Evolutionary conservation across 352 stramenopile species (phyloP), one percentile per base, ranked within the genome.

Genomic region (Sclerospora graminicola): DNA sequence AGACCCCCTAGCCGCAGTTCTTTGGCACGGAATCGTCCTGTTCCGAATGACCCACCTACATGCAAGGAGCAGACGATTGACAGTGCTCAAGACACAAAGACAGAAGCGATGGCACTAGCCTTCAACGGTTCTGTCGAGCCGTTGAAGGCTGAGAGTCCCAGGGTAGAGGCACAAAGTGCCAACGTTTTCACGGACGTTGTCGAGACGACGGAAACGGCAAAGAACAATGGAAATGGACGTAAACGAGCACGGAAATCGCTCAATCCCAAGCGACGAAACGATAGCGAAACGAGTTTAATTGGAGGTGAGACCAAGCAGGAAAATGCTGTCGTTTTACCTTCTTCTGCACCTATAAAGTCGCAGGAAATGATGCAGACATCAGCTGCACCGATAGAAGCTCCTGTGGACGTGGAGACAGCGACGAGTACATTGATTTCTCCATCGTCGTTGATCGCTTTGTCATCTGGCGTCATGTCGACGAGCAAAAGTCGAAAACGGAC

Each of bases 401-500:
- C 21, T 26, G 6, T 26, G 21, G 21, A 26, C 21, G 21, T 30
- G n/a, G 36, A 13, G 43, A 15, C 27, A 39, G 1, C 32, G 18
- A 38, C 11, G 35, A 31, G 37, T 10, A 1, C 27, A 10, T 48
- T 5, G 8, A 21, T 20, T 8, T 6, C 33, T 28, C 42, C n/a
- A 28, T 15, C 30, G 21, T 54, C 31, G 19, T 39, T 41, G 13
- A 26, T 48, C n/a, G 11, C 23, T 36, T 35, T 26, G 2, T 48
- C 29, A 24, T 35, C 37, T 48, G 21, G 15, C 29, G 33, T 41
- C 36, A 48, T 27, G 20, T 29, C 46, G 16, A 13, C 33, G 30
- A 53, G 27, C 36, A 36, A 20, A 10, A 31, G 41, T 31, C 58
- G 58, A 15, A 66, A 66, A 58, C 30, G 55, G 13, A 59, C 56